phyloP scores from a whole-genome alignment of 352 stramenopile genomes.

The Phytopythium aichiense region DNA sequence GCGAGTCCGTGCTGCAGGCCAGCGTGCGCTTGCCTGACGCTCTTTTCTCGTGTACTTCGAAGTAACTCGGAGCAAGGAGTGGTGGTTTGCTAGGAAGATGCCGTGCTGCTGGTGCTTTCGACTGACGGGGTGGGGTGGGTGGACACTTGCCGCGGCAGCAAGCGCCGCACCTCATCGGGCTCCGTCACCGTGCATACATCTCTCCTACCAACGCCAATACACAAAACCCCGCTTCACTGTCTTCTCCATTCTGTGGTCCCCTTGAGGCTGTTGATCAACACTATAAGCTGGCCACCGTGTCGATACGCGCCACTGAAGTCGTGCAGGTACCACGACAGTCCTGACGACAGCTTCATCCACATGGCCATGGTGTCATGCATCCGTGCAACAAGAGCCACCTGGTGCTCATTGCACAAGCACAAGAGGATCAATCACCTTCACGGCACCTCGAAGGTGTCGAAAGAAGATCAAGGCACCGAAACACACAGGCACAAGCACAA shows the following conservation, averaged over 20 bases:
- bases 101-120: neutral
- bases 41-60: constrained; percentile 1
- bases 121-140: neutral
- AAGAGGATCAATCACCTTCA: neutral
- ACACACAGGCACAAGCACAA: neutral
- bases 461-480: no score
- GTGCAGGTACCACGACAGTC: no score
- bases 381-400: no score
- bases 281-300: no score
- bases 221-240: constrained; percentile 1
- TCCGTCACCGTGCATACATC: neutral
- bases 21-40: neutral
- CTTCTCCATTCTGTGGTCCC: neutral
- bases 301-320: no score
- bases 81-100: constrained; percentile 1
- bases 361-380: no score
- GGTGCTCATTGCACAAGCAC: no score
- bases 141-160: no score
- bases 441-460: neutral
- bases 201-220: constrained; percentile 7
- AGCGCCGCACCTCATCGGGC: neutral
- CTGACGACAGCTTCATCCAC: no score
- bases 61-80: neutral
- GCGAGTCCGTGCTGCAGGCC: neutral
- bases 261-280: no score